phyloP scores from a whole-genome alignment of 2,329 filamentous ascomycete genomes.

The Alternaria hordeiaustralica region DNA sequence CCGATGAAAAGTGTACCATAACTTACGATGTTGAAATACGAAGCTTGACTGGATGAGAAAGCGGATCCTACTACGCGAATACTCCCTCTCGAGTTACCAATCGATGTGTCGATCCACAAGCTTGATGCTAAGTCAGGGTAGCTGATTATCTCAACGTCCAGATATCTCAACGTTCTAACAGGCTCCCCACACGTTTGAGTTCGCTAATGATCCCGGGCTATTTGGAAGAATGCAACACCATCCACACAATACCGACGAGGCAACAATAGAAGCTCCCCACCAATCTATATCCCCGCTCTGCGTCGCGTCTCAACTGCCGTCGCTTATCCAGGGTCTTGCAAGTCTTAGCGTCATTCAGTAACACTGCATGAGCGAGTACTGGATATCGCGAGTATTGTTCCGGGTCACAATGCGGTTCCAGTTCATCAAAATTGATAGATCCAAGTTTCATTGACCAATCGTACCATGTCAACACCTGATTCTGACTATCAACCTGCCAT shows the following conservation, averaged over 20 bases:
- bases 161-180: background rate
- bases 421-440: slow-evolving; percentile 35
- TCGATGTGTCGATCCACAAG: background rate
- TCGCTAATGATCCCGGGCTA: slow-evolving; percentile 9
- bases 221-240: slow-evolving; percentile 17
- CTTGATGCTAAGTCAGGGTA: background rate
- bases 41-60: background rate
- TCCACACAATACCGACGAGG: slow-evolving; percentile 12
- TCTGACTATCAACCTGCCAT: slow-evolving; percentile 24
- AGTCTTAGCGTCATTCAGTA: slow-evolving; percentile 9
- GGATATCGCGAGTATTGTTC: slow-evolving; percentile 20
- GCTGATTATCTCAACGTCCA: background rate
- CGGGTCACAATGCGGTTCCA: slow-evolving; percentile 24
- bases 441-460: slow-evolving; percentile 20
- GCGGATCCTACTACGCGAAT: background rate
- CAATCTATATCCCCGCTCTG: slow-evolving; percentile 4
- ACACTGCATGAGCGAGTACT: slow-evolving; percentile 15
- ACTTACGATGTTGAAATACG: background rate
- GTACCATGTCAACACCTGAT: slow-evolving; percentile 12
- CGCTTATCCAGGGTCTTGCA: background rate
- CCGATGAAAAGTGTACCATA: background rate
- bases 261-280: slow-evolving; percentile 12
- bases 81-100: background rate
- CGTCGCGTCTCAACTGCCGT: slow-evolving; percentile 26
- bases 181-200: slow-evolving; percentile 17